Conservation (phyloP, 78 protist species). For the Isochrysis galbana region DNA sequence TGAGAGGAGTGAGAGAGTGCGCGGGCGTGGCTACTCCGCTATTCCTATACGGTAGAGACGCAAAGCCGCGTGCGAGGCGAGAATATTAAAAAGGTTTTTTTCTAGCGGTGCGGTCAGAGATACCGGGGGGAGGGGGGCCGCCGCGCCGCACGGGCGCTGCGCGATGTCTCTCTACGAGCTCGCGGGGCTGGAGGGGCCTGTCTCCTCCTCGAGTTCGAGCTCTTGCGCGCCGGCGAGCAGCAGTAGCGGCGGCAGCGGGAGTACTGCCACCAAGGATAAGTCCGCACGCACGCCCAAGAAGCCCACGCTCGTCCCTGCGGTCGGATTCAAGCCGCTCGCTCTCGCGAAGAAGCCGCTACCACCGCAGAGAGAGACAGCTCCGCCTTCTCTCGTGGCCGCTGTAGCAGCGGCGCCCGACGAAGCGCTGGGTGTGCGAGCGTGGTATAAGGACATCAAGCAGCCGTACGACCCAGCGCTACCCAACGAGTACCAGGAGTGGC, state of each 20-base stretch:
- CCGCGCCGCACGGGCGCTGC: not conserved
- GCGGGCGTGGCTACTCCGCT: too few relatives aligned
- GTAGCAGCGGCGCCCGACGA: not conserved
- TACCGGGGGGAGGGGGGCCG: too few relatives aligned
- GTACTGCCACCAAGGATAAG: not conserved
- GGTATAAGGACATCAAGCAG: not conserved
- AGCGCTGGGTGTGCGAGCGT: not conserved
- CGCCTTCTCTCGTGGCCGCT: not conserved
- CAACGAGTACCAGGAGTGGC: not conserved
- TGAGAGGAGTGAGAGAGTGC: too few relatives aligned
- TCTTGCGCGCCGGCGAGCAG: not conserved
- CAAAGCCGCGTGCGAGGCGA: too few relatives aligned
- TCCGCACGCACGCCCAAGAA: not conserved
- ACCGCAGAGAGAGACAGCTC: not conserved
- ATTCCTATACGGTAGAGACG: too few relatives aligned
- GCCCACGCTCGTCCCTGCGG: not conserved
- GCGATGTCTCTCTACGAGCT: not conserved
- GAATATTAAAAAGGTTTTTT: too few relatives aligned
- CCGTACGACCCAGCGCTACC: constrained; percentile 10
- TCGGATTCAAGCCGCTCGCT: not conserved
- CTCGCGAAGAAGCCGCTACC: not conserved
- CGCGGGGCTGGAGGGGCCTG: constrained; percentile 7
- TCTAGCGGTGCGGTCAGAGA: too few relatives aligned
- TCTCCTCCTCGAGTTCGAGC: not conserved
- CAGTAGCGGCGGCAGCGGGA: too few relatives aligned